Evolutionary conservation across 2,329 filamentous ascomycete genomes (phyloP).

Genomic region (Penicillium sp.): DNA sequence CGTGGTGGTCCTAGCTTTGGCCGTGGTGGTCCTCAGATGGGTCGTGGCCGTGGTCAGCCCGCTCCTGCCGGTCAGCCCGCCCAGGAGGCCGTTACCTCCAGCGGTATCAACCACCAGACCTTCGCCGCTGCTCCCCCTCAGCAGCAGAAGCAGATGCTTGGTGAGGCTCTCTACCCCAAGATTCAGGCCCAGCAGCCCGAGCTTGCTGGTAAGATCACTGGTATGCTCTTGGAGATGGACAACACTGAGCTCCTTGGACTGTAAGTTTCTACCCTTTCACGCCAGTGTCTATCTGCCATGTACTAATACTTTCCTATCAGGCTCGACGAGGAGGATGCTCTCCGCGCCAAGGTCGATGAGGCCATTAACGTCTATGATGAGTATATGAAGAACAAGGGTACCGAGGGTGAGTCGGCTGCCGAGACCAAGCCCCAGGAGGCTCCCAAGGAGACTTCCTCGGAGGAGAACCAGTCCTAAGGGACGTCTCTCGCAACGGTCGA

Average conservation of each 20-base stretch:
- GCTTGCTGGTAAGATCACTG: slow-evolving; percentile 97
- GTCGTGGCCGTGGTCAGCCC: slow-evolving; percentile 44
- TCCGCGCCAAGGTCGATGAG: slow-evolving; percentile 95
- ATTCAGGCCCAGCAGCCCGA: slow-evolving; percentile 93
- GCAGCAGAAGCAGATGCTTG: slow-evolving; percentile 98
- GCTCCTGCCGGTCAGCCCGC: slow-evolving; percentile 36
- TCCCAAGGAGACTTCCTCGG: slow-evolving; percentile 43
- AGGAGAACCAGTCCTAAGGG: slow-evolving; percentile 44
- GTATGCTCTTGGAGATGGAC: slow-evolving; percentile 99
- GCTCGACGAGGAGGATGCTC: slow-evolving; percentile 82
- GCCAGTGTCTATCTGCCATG: not conserved
- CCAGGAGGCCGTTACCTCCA: slow-evolving; percentile 31
- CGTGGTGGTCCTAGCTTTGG: slow-evolving; percentile 49
- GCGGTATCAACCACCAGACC: slow-evolving; percentile 51
- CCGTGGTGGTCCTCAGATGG: slow-evolving; percentile 47
- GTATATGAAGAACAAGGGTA: slow-evolving; percentile 84
- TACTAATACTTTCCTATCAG: slow-evolving; percentile 49
- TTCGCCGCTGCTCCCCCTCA: slow-evolving; percentile 58
- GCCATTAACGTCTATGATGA: slow-evolving; percentile 97
- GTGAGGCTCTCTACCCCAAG: slow-evolving; percentile 98
- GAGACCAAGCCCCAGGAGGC: slow-evolving; percentile 49
- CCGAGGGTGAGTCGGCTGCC: slow-evolving; percentile 40
- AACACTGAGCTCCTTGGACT: slow-evolving; percentile 90
- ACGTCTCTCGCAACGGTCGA: slow-evolving; percentile 23
- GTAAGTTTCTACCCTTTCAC: slow-evolving; percentile 60